Percentiles rank a stretch among this genome's conserved stretches.
These are phyloP conservation scores for Geotrichum klebahnii DNA, from an alignment of 1,139 yeast genomes.

Conservation along the genomic window DNA sequence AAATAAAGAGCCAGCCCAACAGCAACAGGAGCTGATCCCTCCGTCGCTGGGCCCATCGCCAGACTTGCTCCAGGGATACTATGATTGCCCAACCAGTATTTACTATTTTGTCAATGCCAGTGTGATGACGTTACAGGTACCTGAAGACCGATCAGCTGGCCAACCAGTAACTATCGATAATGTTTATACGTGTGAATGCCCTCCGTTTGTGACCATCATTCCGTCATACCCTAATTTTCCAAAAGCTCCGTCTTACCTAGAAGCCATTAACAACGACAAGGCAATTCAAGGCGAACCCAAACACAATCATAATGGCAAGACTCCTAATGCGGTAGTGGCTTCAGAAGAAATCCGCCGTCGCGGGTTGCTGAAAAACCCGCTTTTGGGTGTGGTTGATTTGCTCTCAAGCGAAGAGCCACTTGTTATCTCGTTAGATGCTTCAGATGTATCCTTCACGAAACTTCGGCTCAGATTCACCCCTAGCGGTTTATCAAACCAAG, in stretches of 20 bases:
- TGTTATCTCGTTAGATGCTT: not conserved
- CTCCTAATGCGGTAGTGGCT: too few relatives aligned
- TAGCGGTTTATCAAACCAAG: not conserved
- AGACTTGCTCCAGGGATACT: not conserved
- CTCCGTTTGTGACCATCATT: not conserved
- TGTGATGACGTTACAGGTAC: constrained; percentile 1
- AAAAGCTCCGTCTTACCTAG: not conserved
- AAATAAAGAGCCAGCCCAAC: not conserved
- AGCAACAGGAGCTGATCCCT: constrained; percentile 2
- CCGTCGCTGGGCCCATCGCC: constrained; percentile 13
- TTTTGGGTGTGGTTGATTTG: not conserved
- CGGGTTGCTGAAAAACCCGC: not conserved
- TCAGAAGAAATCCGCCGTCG: not conserved
- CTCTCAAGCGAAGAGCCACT: not conserved
- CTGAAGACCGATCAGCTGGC: not conserved
- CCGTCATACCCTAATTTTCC: constrained; percentile 11
- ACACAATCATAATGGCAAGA: not conserved
- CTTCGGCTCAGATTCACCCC: not conserved
- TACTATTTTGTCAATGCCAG: constrained; percentile 16
- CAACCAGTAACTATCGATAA: not conserved
- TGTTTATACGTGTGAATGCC: constrained; percentile 1
- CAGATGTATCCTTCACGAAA: not conserved
- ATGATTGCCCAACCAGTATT: constrained; percentile 1
- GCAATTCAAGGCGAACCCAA: not conserved
- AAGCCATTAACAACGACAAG: not conserved